Conservation (phyloP, 805 yeast genomes). For the Saccharomyces paradoxus region DNA sequence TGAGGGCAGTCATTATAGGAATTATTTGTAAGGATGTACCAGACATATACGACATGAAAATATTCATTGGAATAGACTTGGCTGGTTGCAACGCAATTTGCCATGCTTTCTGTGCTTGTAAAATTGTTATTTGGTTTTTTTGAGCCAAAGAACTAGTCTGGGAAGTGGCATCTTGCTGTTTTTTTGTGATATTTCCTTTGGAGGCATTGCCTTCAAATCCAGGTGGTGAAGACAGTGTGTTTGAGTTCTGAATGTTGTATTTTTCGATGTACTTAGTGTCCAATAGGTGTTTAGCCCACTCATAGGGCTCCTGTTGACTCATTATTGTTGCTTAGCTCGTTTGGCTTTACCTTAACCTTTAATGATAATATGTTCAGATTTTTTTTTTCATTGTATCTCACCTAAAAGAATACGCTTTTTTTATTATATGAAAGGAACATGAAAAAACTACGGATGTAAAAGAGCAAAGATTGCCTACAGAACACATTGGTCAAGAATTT, state of each 20-base stretch:
- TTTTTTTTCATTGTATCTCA: neutral
- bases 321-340: neutral
- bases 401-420: neutral
- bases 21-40: constrained; percentile 85
- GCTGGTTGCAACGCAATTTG: constrained; percentile 76
- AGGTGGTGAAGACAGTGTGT: constrained; percentile 20
- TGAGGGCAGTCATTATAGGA: constrained; percentile 82
- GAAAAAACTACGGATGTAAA: neutral
- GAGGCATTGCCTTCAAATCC: constrained; percentile 13
- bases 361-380: neutral
- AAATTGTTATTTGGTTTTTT: neutral
- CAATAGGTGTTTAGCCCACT: constrained; percentile 12
- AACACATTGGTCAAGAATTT: neutral
- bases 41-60: constrained; percentile 85
- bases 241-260: constrained; percentile 3
- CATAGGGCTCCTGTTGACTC: neutral
- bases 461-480: neutral
- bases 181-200: neutral
- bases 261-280: constrained; percentile 9
- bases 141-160: constrained; percentile 2
- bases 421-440: neutral
- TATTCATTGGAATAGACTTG: constrained; percentile 81
- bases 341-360: neutral
- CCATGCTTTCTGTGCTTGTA: constrained; percentile 65
- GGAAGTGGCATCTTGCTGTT: constrained; percentile 2